These are phyloP conservation scores for Globomyces pollinis-pini DNA, from an alignment of 192 early-diverging fungal genomes.

Conservation along the genomic window DNA sequence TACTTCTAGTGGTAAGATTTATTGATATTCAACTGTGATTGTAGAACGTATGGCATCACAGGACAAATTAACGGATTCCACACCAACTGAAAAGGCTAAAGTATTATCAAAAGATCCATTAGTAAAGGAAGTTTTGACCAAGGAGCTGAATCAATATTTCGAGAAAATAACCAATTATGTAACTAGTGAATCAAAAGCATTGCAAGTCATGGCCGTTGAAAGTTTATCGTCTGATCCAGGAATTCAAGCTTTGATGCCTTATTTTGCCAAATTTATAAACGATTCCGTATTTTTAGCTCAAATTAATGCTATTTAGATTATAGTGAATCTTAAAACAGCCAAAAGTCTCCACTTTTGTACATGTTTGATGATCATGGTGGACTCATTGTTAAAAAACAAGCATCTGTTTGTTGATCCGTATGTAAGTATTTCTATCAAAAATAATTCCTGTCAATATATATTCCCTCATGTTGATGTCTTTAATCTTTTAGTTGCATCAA, in stretches of 20 bases:
- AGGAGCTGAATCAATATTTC: constrained; percentile 90
- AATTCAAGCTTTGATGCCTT: constrained; percentile 88
- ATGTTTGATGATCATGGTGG: constrained; percentile 72
- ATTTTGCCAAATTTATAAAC: constrained; percentile 88
- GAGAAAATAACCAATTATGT: constrained; percentile 82
- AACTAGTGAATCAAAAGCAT: constrained; percentile 46
- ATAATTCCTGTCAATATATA: no score
- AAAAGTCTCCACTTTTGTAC: constrained; percentile 61
- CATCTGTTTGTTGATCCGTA: constrained; percentile 92
- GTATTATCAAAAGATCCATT: constrained; percentile 50
- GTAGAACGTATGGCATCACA: no score
- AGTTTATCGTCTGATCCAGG: constrained; percentile 84
- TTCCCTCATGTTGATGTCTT: no score
- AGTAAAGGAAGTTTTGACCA: constrained; percentile 85
- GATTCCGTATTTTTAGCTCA: constrained; percentile 81
- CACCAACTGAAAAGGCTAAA: background rate
- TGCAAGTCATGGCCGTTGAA: constrained; percentile 72
- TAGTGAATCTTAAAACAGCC: no score
- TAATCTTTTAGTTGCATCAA: constrained; percentile 86
- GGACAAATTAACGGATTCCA: no score
- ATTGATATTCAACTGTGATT: background rate
- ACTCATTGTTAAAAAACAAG: constrained; percentile 75
- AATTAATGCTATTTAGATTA: no score
- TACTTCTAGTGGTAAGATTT: constrained; percentile 24
- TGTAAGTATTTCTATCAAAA: constrained; percentile 47